Evolutionary conservation across 1,284 basidiomycete genomes (phyloP).

Genomic region (Boletus semigastroideus): DNA sequence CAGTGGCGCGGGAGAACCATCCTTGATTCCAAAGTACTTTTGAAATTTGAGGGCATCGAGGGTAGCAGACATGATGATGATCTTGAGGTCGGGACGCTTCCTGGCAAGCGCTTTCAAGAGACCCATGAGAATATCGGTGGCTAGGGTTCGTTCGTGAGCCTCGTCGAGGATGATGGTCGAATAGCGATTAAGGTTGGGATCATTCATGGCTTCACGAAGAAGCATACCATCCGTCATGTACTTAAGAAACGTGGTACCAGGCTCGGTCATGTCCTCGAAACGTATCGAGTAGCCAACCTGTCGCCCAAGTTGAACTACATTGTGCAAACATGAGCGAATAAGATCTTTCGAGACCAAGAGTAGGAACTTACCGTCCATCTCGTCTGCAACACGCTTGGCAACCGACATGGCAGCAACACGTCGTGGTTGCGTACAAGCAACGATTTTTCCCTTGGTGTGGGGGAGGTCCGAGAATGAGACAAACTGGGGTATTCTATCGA

Average conservation of each 20-base stretch:
- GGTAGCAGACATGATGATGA: constrained; percentile 98
- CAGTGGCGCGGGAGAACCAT: constrained; percentile 67
- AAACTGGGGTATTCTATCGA: constrained; percentile 86
- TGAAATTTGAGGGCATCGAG: constrained; percentile 97
- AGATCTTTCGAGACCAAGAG: neutral
- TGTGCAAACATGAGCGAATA: constrained; percentile 5
- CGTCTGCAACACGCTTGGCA: constrained; percentile 97
- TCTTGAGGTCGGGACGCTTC: constrained; percentile 87
- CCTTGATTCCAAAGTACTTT: constrained; percentile 82
- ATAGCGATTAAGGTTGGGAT: constrained; percentile 86
- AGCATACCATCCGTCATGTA: constrained; percentile 99
- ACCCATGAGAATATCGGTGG: constrained; percentile 99
- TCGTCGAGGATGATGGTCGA: constrained; percentile 98
- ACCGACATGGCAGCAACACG: constrained; percentile 98
- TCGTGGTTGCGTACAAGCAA: constrained; percentile 97
- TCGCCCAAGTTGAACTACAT: constrained; percentile 81
- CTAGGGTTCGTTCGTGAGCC: constrained; percentile 97
- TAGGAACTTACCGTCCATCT: constrained; percentile 83
- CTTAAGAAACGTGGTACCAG: constrained; percentile 89
- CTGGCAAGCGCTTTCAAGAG: constrained; percentile 77
- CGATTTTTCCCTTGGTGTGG: constrained; percentile 83
- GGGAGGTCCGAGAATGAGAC: constrained; percentile 93
- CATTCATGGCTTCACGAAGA: constrained; percentile 96
- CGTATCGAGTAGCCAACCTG: constrained; percentile 98
- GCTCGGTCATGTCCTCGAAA: constrained; percentile 97